Percentiles rank a stretch among this genome's conserved stretches.
Conservation (phyloP, 2,329 filamentous ascomycete genomes). For the Sarocladium brachiariae region DNA sequence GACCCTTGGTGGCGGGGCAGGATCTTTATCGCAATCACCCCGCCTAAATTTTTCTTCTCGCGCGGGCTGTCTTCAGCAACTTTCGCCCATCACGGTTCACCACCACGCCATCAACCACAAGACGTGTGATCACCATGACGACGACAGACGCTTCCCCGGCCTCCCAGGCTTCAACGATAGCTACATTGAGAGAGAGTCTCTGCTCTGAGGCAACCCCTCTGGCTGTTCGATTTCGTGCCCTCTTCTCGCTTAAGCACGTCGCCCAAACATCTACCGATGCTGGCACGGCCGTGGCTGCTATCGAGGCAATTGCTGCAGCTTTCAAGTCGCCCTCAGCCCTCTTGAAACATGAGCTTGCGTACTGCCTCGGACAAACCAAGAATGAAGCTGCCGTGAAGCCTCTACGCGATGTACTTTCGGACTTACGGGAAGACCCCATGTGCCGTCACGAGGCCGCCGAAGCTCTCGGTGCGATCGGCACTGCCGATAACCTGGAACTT, state of each 20-base stretch:
- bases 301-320: conserved; percentile 79
- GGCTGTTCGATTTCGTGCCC: conserved; percentile 84
- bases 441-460: conserved; percentile 95
- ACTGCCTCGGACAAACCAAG: conserved; percentile 88
- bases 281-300: conserved; percentile 46
- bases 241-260: conserved; percentile 95
- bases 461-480: conserved; percentile 81
- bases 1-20: conserved; percentile 13
- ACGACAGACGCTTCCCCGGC: conserved; percentile 18
- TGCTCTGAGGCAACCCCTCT: conserved; percentile 76
- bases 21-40: conserved; percentile 18
- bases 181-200: conserved; percentile 66
- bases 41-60: conserved; percentile 28
- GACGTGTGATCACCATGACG: conserved; percentile 18
- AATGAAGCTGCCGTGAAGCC: conserved; percentile 68
- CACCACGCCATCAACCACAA: background rate
- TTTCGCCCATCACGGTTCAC: background rate
- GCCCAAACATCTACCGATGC: conserved; percentile 62
- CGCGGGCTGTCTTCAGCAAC: conserved; percentile 13
- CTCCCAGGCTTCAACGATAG: conserved; percentile 37
- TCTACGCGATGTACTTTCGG: conserved; percentile 65
- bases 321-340: conserved; percentile 81
- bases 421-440: conserved; percentile 85
- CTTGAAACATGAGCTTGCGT: conserved; percentile 93
- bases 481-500: conserved; percentile 65